Evolutionary conservation across 768 basidiomycete genomes (phyloP).

Genomic region (Suillus placidus): DNA sequence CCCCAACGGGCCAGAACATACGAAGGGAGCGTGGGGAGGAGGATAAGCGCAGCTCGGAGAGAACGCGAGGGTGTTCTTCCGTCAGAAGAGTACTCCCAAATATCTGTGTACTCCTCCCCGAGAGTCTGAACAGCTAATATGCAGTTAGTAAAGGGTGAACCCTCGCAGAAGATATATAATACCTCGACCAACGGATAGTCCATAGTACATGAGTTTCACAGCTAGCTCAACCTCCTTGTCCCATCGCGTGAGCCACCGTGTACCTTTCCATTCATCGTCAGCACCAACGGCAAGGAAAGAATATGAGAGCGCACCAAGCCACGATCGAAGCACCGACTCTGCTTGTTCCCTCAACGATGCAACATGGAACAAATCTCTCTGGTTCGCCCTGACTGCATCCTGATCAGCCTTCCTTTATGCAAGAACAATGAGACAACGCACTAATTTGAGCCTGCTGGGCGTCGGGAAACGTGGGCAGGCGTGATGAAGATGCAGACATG

Average conservation of each 20-base stretch:
- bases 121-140: conserved; percentile 72
- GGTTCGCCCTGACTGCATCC: conserved; percentile 75
- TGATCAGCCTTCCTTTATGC: conserved; percentile 15
- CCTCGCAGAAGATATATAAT: conserved; percentile 17
- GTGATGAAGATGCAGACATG: conserved; percentile 12
- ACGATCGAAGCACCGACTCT: conserved; percentile 72
- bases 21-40: conserved; percentile 66
- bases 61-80: conserved; percentile 44
- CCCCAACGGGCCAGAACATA: conserved; percentile 61
- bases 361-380: conserved; percentile 80
- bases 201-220: conserved; percentile 72
- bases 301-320: conserved; percentile 59
- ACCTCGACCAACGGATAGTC: conserved; percentile 78
- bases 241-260: conserved; percentile 78
- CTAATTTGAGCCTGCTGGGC: conserved; percentile 90
- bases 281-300: conserved; percentile 7
- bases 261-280: conserved; percentile 51
- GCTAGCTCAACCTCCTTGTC: conserved; percentile 77
- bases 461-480: conserved; percentile 58
- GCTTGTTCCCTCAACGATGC: conserved; percentile 74
- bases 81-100: conserved; percentile 67
- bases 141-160: conserved; percentile 14
- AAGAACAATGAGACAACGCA: conserved; percentile 40
- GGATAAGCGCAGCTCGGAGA: conserved; percentile 55
- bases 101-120: conserved; percentile 90